Conservation (phyloP, 1,284 basidiomycete species). For the Moesziomyces antarcticus region DNA sequence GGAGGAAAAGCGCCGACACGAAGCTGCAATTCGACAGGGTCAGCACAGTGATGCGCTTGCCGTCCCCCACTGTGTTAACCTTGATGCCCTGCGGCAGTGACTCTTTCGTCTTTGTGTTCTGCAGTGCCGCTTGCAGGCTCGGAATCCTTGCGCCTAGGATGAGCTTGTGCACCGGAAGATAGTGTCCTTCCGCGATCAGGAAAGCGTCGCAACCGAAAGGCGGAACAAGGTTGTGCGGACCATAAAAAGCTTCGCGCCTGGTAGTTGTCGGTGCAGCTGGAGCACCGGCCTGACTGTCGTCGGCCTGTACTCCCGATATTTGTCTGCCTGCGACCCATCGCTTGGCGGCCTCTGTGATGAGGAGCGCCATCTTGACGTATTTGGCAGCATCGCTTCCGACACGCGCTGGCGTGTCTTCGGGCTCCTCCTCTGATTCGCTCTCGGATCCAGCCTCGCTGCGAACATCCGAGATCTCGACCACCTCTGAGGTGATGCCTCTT, state of each 20-base stretch:
- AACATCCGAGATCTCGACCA: slow-evolving; percentile 39
- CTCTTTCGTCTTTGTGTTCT: slow-evolving; percentile 16
- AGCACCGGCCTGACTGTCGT: background rate
- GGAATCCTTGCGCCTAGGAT: slow-evolving; percentile 76
- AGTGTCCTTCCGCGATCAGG: slow-evolving; percentile 69
- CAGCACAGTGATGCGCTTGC: slow-evolving; percentile 32
- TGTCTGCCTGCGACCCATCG: slow-evolving; percentile 69
- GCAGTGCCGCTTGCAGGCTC: slow-evolving; percentile 69
- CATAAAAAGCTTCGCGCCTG: slow-evolving; percentile 36
- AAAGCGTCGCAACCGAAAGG: slow-evolving; percentile 75
- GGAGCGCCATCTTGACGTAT: slow-evolving; percentile 44
- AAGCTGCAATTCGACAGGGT: slow-evolving; percentile 72
- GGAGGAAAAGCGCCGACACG: slow-evolving; percentile 79
- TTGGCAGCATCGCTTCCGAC: slow-evolving; percentile 16
- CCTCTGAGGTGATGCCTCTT: slow-evolving; percentile 48
- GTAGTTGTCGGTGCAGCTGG: slow-evolving; percentile 1
- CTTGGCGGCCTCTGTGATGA: slow-evolving; percentile 70
- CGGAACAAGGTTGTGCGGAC: slow-evolving; percentile 43
- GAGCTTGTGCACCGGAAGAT: slow-evolving; percentile 76
- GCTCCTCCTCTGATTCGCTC: slow-evolving; percentile 63
- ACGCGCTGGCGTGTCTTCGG: background rate
- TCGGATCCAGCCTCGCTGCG: slow-evolving; percentile 67
- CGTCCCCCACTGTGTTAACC: slow-evolving; percentile 8
- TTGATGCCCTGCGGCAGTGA: slow-evolving; percentile 27
- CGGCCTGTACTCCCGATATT: slow-evolving; percentile 52